Conservation (phyloP, 139 green algal species). For the Desmodesmus armatus region DNA sequence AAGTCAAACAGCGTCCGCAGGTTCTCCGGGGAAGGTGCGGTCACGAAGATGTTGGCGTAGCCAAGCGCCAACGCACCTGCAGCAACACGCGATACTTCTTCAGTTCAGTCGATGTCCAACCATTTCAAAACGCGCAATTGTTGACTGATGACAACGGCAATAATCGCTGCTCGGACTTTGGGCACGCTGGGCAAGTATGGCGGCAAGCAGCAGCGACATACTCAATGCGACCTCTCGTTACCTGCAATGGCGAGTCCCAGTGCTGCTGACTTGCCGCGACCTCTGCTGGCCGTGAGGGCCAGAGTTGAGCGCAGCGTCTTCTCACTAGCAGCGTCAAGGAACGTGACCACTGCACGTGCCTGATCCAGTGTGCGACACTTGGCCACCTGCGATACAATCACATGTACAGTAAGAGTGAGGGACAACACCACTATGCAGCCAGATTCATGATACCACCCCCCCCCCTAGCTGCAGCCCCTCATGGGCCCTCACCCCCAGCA, state of each 20-base stretch:
- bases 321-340: conserved; percentile 95
- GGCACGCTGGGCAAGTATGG: not conserved
- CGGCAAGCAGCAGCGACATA: not conserved
- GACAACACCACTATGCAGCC: not conserved
- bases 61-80: conserved; percentile 86
- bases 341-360: conserved; percentile 93
- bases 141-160: too few species aligned
- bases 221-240: not conserved
- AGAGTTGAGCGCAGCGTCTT: conserved; percentile 97
- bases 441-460: too few species aligned
- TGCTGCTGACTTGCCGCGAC: conserved; percentile 93
- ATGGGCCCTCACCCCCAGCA: too few species aligned
- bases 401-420: too few species aligned
- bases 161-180: too few species aligned
- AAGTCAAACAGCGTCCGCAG: conserved; percentile 98
- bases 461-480: too few species aligned
- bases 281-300: conserved; percentile 93
- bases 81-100: too few species aligned
- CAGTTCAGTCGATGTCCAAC: not conserved
- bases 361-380: conserved; percentile 76
- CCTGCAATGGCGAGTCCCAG: conserved; percentile 80
- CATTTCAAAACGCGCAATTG: too few species aligned
- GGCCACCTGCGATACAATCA: conserved; percentile 56
- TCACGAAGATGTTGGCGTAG: conserved; percentile 99
- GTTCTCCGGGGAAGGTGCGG: conserved; percentile 96